Evolutionary conservation across 345 rosid genomes (phyloP).

Genomic region (Syzygium oleosum): DNA sequence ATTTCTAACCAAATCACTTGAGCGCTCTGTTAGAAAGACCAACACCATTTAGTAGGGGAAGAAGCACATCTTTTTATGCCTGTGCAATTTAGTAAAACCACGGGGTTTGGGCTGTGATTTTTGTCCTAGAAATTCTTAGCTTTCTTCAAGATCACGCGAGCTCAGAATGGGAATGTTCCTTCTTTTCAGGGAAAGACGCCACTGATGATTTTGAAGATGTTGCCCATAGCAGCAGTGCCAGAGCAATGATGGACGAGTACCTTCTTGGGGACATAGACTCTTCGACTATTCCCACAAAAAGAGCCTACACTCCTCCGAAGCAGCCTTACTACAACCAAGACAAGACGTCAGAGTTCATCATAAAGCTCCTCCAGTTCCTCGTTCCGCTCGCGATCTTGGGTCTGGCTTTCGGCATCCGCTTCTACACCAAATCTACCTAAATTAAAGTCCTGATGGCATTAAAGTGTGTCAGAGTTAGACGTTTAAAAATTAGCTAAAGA

Average conservation of each 20-base stretch:
- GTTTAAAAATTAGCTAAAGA: not conserved
- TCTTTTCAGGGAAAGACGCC: conserved; percentile 65
- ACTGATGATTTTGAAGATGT: conserved; percentile 81
- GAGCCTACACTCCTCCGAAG: conserved; percentile 49
- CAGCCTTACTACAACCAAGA: conserved; percentile 73
- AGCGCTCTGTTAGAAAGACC: not conserved
- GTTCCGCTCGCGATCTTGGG: conserved; percentile 78
- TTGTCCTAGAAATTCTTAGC: not conserved
- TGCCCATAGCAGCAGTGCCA: conserved; percentile 61
- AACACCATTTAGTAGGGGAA: not conserved
- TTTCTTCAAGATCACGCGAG: not conserved
- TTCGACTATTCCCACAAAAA: conserved; percentile 50
- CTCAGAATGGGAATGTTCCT: not conserved
- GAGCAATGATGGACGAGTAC: conserved; percentile 65
- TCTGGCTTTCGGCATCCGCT: conserved; percentile 59
- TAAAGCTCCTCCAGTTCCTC: conserved; percentile 71
- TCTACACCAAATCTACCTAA: conserved; percentile 57
- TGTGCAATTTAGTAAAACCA: not conserved
- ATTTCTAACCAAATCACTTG: not conserved
- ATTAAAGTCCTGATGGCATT: not conserved
- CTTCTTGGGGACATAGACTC: conserved; percentile 53
- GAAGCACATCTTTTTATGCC: not conserved
- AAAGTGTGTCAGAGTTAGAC: not conserved
- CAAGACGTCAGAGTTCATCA: conserved; percentile 72
- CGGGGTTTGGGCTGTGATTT: not conserved